Conservation (phyloP, 441 rosid genomes). For the Croton setiger region DNA sequence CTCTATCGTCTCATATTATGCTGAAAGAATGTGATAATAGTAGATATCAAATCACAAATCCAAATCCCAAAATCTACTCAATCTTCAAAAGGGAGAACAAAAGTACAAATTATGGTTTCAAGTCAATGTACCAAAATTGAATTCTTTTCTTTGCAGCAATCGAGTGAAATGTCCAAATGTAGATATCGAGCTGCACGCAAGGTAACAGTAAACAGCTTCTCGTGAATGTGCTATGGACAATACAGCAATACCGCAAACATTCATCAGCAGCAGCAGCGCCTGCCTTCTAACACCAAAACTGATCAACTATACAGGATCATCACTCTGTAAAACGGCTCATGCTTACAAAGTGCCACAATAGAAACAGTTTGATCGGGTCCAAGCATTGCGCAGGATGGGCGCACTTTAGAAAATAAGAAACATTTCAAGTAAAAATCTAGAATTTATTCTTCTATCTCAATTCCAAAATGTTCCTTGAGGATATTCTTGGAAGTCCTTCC, state of each 20-base stretch:
- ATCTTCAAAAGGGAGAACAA: no score
- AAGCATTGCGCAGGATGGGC: not conserved
- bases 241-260: not conserved
- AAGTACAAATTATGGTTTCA: no score
- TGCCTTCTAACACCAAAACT: not conserved
- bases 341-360: not conserved
- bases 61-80: no score
- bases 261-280: not conserved
- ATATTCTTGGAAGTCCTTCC: constrained; percentile 54
- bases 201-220: not conserved
- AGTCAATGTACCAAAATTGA: no score
- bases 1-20: no score
- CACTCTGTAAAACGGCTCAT: not conserved
- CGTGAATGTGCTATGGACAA: not conserved
- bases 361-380: constrained; percentile 4
- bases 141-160: no score
- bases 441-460: constrained; percentile 37
- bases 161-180: not conserved
- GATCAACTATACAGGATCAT: not conserved
- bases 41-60: no score
- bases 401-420: constrained; percentile 8
- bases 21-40: no score
- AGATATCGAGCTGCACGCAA: not conserved
- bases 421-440: not conserved
- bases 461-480: constrained; percentile 50